These are phyloP conservation scores for Phialophora chinensis DNA, from an alignment of 2,329 filamentous ascomycete species.

Conservation along the genomic window DNA sequence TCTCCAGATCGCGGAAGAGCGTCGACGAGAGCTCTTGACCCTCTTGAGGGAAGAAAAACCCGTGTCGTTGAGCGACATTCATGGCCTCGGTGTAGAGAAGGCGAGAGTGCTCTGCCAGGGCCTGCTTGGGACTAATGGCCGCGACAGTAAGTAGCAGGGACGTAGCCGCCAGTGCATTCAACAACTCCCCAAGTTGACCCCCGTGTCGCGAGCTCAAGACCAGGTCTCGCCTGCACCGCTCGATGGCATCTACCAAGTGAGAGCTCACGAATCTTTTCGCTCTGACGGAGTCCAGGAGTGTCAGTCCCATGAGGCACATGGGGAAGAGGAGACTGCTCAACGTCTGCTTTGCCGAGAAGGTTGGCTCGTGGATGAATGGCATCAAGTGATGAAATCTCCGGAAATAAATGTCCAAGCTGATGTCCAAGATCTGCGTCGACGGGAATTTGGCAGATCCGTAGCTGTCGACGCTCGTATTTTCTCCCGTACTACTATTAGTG, in stretches of 20 bases:
- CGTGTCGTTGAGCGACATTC: slow-evolving; percentile 12
- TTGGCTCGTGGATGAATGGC: slow-evolving; percentile 21
- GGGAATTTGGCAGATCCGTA: slow-evolving; percentile 14
- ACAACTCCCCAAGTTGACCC: slow-evolving; percentile 1
- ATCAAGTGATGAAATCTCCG: slow-evolving; percentile 21
- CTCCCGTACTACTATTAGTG: neutral
- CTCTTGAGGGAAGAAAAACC: slow-evolving; percentile 13
- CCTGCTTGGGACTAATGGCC: slow-evolving; percentile 14
- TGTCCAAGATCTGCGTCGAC: slow-evolving; percentile 19
- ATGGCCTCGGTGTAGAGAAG: slow-evolving; percentile 13
- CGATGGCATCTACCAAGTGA: slow-evolving; percentile 12
- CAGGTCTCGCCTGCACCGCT: slow-evolving; percentile 17
- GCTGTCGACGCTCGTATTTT: slow-evolving; percentile 1
- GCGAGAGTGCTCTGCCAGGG: slow-evolving; percentile 11
- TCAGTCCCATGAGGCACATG: slow-evolving; percentile 23
- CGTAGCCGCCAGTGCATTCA: slow-evolving; percentile 11
- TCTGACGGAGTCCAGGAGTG: slow-evolving; percentile 8
- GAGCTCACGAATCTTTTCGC: slow-evolving; percentile 18
- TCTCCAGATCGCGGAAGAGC: neutral
- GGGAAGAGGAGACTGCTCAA: slow-evolving; percentile 18
- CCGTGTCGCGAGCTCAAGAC: slow-evolving; percentile 12
- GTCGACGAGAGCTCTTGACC: slow-evolving; percentile 10
- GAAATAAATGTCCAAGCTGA: slow-evolving; percentile 25
- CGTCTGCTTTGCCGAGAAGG: slow-evolving; percentile 14
- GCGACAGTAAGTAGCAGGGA: slow-evolving; percentile 5